Percentiles rank a stretch among this genome's conserved stretches.
Evolutionary conservation across 257 asterid species (phyloP).

Genomic region (Verbena officinalis): DNA sequence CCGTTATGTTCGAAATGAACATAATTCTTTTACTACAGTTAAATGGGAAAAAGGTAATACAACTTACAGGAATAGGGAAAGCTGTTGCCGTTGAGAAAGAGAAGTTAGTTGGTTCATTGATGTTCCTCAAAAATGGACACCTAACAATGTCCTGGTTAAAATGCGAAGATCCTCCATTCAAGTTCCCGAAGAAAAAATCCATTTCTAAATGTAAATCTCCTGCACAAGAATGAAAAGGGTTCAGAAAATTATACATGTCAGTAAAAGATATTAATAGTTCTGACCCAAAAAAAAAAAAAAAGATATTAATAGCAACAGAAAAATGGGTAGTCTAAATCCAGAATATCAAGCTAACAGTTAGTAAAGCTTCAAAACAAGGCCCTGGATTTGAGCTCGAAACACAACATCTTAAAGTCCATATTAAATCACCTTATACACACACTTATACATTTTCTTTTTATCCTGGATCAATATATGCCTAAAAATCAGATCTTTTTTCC

Average conservation of each 20-base stretch:
- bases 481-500: not conserved
- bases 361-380: slow-evolving; percentile 8
- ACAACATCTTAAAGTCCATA: no score
- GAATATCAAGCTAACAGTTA: not conserved
- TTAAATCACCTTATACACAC: no score
- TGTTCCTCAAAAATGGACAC: slow-evolving; percentile 94
- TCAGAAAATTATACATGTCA: not conserved
- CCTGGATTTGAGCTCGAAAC: not conserved
- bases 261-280: not conserved
- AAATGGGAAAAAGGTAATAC: slow-evolving; percentile 4
- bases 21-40: no score
- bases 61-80: slow-evolving; percentile 66
- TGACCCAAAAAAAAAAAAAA: no score
- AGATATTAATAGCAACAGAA: not conserved
- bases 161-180: slow-evolving; percentile 54
- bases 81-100: slow-evolving; percentile 68
- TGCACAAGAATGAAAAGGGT: slow-evolving; percentile 37
- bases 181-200: slow-evolving; percentile 64
- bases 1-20: no score
- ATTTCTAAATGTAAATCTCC: slow-evolving; percentile 51
- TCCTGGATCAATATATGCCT: no score
- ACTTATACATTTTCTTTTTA: not conserved
- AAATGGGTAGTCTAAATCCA: not conserved
- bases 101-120: slow-evolving; percentile 84
- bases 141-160: slow-evolving; percentile 60